A percentile compares a stretch with the other conserved stretches of the same genome.
These are phyloP conservation scores for Yarrowia alimentaria DNA, from an alignment of 805 yeast species.

Conservation along the genomic window DNA sequence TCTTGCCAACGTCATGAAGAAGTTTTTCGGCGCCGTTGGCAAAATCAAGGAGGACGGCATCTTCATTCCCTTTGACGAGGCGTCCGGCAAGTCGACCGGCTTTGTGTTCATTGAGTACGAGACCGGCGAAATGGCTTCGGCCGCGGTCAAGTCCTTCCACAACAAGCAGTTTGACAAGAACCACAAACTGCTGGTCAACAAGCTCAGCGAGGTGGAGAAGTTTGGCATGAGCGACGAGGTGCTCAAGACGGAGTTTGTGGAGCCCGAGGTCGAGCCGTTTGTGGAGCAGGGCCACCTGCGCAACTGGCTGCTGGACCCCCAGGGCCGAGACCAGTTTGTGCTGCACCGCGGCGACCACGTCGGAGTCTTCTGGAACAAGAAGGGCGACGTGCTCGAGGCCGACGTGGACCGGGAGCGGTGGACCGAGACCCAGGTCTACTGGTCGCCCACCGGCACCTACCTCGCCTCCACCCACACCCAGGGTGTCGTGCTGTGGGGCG, in stretches of 20 bases:
- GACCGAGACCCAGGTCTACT: conserved; percentile 83
- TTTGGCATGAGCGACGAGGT: conserved; percentile 64
- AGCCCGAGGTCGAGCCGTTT: conserved; percentile 72
- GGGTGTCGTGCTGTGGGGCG: conserved; percentile 97
- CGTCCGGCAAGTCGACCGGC: conserved; percentile 73
- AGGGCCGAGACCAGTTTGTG: conserved; percentile 86
- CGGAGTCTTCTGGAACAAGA: conserved; percentile 83
- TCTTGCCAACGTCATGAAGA: conserved; percentile 78
- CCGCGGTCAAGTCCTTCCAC: conserved; percentile 76
- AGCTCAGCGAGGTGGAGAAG: conserved; percentile 76
- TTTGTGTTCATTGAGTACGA: conserved; percentile 76
- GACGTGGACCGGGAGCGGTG: conserved; percentile 76
- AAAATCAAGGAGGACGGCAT: conserved; percentile 64
- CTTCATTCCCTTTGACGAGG: conserved; percentile 69
- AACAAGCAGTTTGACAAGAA: conserved; percentile 91
- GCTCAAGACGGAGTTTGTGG: conserved; percentile 52
- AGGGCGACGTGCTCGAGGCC: conserved; percentile 66
- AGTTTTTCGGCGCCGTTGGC: conserved; percentile 76
- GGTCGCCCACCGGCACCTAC: conserved; percentile 91
- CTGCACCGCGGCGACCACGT: conserved; percentile 77
- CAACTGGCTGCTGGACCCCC: conserved; percentile 86
- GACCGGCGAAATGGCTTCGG: conserved; percentile 62
- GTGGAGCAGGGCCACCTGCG: conserved; percentile 76
- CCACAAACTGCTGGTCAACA: conserved; percentile 84
- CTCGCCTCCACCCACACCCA: conserved; percentile 85